Percentiles rank a stretch among this genome's conserved stretches.
phyloP scores from a whole-genome alignment of 2,329 filamentous ascomycete genomes.

The Aspergillus arachidicola region DNA sequence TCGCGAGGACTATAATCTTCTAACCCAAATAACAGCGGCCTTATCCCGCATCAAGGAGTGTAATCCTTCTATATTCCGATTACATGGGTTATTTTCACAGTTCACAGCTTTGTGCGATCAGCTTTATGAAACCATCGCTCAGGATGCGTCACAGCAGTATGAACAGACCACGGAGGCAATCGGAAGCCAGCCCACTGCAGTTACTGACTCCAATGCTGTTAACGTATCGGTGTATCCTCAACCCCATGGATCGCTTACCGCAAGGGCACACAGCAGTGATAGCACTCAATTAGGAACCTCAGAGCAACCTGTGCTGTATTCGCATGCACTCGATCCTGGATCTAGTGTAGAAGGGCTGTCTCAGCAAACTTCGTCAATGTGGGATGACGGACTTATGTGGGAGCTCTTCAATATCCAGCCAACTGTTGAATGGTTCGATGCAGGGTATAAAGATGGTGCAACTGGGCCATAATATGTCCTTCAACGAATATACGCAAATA shows the following conservation, averaged over 20 bases:
- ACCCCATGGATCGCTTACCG: not conserved
- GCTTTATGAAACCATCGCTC: not conserved
- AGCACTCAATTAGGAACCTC: not conserved
- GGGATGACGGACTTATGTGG: constrained; percentile 6
- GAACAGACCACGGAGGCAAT: not conserved
- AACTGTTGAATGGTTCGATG: constrained; percentile 1
- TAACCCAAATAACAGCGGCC: constrained; percentile 2
- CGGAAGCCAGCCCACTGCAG: not conserved
- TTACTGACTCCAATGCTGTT: not conserved
- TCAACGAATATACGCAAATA: not conserved
- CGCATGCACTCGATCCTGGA: not conserved
- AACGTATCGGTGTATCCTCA: not conserved
- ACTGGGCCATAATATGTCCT: not conserved
- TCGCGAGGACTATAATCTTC: not conserved
- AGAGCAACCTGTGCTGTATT: not conserved
- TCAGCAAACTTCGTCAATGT: not conserved
- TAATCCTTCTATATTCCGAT: not conserved
- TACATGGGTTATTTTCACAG: not conserved
- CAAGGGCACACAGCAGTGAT: not conserved
- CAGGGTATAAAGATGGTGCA: not conserved
- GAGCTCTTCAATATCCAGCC: constrained; percentile 4
- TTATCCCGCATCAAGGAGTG: constrained; percentile 2
- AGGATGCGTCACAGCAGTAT: not conserved
- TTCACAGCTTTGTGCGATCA: not conserved
- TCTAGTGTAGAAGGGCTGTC: not conserved